A percentile compares a stretch with the other conserved stretches of the same genome.
Conservation (phyloP, 2,329 filamentous ascomycete genomes). For the Ilyonectria mors-panacis region DNA sequence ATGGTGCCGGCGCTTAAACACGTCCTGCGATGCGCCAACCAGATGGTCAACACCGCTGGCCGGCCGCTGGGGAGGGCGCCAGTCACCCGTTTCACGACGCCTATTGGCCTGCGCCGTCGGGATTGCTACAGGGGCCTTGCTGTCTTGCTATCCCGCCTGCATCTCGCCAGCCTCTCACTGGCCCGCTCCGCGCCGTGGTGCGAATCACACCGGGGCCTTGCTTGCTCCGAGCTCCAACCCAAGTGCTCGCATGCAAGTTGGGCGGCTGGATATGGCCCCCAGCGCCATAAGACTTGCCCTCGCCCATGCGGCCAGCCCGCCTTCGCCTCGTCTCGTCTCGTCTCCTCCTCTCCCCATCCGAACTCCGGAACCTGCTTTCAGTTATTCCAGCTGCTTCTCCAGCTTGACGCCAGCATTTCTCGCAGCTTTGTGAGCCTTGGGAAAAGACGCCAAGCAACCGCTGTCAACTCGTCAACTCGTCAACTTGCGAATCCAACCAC, state of each 20-base stretch:
- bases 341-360: conserved; percentile 17
- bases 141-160: conserved; percentile 36
- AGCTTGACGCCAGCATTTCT: background rate
- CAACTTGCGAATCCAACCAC: background rate
- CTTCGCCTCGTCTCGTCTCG: conserved; percentile 26
- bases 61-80: conserved; percentile 17
- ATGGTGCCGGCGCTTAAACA: conserved; percentile 48
- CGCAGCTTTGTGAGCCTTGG: background rate
- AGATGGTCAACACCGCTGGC: conserved; percentile 24
- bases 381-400: conserved; percentile 4
- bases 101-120: conserved; percentile 37
- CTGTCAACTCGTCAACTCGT: conserved; percentile 1
- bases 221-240: conserved; percentile 17
- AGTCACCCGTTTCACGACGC: conserved; percentile 21
- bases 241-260: conserved; percentile 41
- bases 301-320: conserved; percentile 39
- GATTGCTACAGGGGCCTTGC: conserved; percentile 37
- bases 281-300: conserved; percentile 47
- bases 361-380: conserved; percentile 20
- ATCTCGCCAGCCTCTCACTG: conserved; percentile 46
- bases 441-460: conserved; percentile 1
- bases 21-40: conserved; percentile 38
- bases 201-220: conserved; percentile 47
- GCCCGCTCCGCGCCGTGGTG: conserved; percentile 40
- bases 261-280: conserved; percentile 46